Percentiles rank a stretch among this genome's conserved stretches.
These are phyloP conservation scores for Lichtheimia ramosa DNA, from an alignment of 371 early-diverging fungal species.

Conservation along the genomic window DNA sequence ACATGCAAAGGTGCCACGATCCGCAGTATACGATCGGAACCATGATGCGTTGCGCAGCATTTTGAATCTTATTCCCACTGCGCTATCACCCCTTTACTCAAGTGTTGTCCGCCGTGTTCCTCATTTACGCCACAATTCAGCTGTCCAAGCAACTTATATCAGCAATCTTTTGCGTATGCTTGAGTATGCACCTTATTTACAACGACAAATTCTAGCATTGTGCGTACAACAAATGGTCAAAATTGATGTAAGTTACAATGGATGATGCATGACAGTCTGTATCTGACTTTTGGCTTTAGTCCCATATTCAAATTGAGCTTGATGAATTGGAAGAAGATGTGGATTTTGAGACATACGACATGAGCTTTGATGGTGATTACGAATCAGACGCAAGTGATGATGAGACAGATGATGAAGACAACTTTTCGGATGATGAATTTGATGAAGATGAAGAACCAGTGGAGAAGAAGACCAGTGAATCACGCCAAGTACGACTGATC, in stretches of 20 bases:
- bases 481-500: slow-evolving; percentile 45
- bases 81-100: slow-evolving; percentile 65
- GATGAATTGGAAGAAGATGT: slow-evolving; percentile 88
- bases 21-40: slow-evolving; percentile 53
- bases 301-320: slow-evolving; percentile 88
- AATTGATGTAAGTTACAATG: slow-evolving; percentile 71
- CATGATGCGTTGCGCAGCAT: slow-evolving; percentile 72
- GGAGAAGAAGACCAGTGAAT: slow-evolving; percentile 23
- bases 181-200: slow-evolving; percentile 76
- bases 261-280: not conserved
- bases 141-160: slow-evolving; percentile 70
- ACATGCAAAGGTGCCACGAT: slow-evolving; percentile 30
- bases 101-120: slow-evolving; percentile 75
- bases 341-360: slow-evolving; percentile 41
- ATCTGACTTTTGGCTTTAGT: not conserved
- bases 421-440: slow-evolving; percentile 28
- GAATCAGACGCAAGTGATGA: slow-evolving; percentile 36
- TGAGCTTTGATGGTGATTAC: slow-evolving; percentile 48
- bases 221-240: slow-evolving; percentile 81
- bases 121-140: slow-evolving; percentile 67
- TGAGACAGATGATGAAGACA: slow-evolving; percentile 27
- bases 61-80: slow-evolving; percentile 78
- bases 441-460: slow-evolving; percentile 28
- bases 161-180: slow-evolving; percentile 73
- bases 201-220: slow-evolving; percentile 73